Evolutionary conservation across 2,329 filamentous ascomycete species (phyloP), one percentile per base, ranked within the genome.

Genomic region (Penicillium brasilianum): DNA sequence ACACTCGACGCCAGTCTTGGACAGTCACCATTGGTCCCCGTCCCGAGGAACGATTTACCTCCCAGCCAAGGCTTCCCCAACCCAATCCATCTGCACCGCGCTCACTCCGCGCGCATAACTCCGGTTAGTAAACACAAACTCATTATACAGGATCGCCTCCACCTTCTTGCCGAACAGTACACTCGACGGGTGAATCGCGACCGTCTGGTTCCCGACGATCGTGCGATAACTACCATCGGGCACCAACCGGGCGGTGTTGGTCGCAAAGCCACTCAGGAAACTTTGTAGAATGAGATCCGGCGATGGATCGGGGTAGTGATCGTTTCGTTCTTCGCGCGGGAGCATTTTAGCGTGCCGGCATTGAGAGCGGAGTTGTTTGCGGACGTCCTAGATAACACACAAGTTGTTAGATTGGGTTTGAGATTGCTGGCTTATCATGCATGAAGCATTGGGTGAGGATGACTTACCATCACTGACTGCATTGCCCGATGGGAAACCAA

Each of bases 61-160:
- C 18, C 72, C 72, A 52, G 71, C 72, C 60, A 78, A 63, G 28
- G 83, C 80, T 60, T 87, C 84, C 22, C 81, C 83, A 25, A 89
- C 78, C 87, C 87, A 89, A 63, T 84, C 80, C 78, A 88, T 77
- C 76, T 88, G 83, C 55, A 89, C 83, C 0, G 83, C 85, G 73
- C 85, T 88, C 8, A 88, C 87, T 3, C 84, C 83, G 52, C 85
- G 79, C 14, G 85, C 87, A 77, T 88, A 89, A 57, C 84, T 85
- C 66, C 84, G 84, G 46, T 83, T 88, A 20, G 87, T 89, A 69
- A 86, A 89, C 2, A 89, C 85, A 72, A 87, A 88, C 72, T 89
- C 87, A 61, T 85, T 87, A 68, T 87, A 89, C 72, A 89, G 79
- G 56, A 89, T 86, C 2, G 84, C 87, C 73, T 88, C 86, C 6